A percentile compares a stretch with the other conserved stretches of the same genome.
phyloP scores from a whole-genome alignment of 176 grass and related monocot genomes.

The Avena eriantha region DNA sequence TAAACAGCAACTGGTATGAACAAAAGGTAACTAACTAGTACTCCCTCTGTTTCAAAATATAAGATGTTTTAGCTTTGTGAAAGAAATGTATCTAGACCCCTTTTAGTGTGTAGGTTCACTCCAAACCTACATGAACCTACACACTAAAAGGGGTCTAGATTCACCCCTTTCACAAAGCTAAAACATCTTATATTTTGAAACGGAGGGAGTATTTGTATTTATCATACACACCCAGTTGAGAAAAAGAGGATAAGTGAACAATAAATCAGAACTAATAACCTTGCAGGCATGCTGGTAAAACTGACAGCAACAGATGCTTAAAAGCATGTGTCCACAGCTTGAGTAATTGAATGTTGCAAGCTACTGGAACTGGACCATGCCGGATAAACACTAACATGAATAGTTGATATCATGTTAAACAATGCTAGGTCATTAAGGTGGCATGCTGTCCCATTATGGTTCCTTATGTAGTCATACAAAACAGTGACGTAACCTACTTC shows the following conservation, averaged over 20 bases:
- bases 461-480: constrained; percentile 17
- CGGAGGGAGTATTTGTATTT: neutral
- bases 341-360: neutral
- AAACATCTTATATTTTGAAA: too few species aligned
- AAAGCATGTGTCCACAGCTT: neutral
- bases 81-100: too few species aligned
- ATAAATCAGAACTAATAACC: neutral
- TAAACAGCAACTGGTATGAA: neutral
- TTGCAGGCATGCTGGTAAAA: neutral
- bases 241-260: neutral
- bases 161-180: too few species aligned
- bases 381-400: constrained; percentile 27
- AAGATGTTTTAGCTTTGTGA: too few species aligned
- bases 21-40: neutral
- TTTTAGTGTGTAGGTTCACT: too few species aligned
- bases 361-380: neutral
- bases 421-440: neutral
- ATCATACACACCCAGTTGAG: neutral
- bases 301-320: neutral
- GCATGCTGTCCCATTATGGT: constrained; percentile 15
- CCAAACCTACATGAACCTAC: too few species aligned
- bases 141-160: too few species aligned
- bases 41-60: too few species aligned
- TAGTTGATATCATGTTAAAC: neutral
- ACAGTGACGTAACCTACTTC: neutral